Conservation (phyloP, 2,329 filamentous ascomycete species). For the Diaporthe vaccinii region DNA sequence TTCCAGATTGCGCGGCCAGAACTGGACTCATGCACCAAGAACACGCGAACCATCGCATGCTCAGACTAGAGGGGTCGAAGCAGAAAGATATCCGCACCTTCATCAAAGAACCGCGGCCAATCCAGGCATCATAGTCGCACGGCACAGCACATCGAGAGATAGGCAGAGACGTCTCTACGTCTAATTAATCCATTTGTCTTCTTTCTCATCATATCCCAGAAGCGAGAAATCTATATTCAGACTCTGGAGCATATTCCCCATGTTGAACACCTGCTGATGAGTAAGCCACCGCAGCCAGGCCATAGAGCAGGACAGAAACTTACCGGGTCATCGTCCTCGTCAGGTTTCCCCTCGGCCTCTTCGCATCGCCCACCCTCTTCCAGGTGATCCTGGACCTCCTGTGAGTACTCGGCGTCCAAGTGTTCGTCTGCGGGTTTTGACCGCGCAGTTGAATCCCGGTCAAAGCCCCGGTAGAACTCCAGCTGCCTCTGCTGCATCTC, state of each 20-base stretch:
- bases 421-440: neutral
- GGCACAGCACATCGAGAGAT: neutral
- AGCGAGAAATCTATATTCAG: constrained; percentile 38
- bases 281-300: neutral
- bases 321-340: constrained; percentile 25
- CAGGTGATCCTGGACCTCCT: neutral
- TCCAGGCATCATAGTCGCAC: too few species aligned
- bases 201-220: constrained; percentile 37
- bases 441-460: constrained; percentile 6
- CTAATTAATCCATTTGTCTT: constrained; percentile 38
- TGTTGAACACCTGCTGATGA: constrained; percentile 33
- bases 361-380: neutral
- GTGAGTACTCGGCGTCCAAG: neutral
- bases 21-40: too few species aligned
- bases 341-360: neutral
- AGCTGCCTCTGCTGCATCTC: constrained; percentile 39
- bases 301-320: neutral
- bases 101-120: too few species aligned
- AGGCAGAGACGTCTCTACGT: neutral
- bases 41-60: too few species aligned
- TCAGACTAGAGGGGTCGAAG: too few species aligned
- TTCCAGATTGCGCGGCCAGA: too few species aligned
- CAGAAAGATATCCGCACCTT: too few species aligned
- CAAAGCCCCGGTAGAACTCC: constrained; percentile 38
- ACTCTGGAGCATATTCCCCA: constrained; percentile 39